These are phyloP conservation scores for Stevia rebaudiana DNA, from an alignment of 140 eudicot genomes.

Conservation along the genomic window DNA sequence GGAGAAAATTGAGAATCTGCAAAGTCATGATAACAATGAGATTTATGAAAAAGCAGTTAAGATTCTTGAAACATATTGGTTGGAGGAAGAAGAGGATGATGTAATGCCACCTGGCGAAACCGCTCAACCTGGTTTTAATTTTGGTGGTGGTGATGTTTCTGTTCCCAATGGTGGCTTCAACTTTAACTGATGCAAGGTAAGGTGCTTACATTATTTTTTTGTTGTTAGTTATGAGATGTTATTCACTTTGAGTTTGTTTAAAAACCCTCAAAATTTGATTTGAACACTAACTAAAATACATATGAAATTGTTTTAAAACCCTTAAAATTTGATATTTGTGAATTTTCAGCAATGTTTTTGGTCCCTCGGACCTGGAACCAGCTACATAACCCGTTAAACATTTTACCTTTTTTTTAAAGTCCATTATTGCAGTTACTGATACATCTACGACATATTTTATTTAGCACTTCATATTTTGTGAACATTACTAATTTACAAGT, in stretches of 20 bases:
- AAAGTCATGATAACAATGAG: slow-evolving; percentile 65
- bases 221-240: background rate
- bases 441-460: no score
- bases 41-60: slow-evolving; percentile 68
- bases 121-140: slow-evolving; percentile 41
- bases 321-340: background rate
- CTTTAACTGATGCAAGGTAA: slow-evolving; percentile 26
- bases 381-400: no score
- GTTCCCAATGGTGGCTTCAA: slow-evolving; percentile 39
- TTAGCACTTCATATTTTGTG: no score
- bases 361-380: no score
- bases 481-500: no score
- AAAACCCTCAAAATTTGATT: background rate
- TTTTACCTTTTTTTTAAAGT: no score
- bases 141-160: slow-evolving; percentile 34
- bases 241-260: background rate
- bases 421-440: no score
- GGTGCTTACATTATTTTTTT: background rate
- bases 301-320: no score
- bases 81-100: slow-evolving; percentile 65
- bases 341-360: no score
- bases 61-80: slow-evolving; percentile 65
- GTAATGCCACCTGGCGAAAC: slow-evolving; percentile 47
- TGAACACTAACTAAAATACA: background rate
- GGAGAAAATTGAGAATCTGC: slow-evolving; percentile 61